Conservation (phyloP, 148 eudicot species). For the Vaccinium myrtillus region DNA sequence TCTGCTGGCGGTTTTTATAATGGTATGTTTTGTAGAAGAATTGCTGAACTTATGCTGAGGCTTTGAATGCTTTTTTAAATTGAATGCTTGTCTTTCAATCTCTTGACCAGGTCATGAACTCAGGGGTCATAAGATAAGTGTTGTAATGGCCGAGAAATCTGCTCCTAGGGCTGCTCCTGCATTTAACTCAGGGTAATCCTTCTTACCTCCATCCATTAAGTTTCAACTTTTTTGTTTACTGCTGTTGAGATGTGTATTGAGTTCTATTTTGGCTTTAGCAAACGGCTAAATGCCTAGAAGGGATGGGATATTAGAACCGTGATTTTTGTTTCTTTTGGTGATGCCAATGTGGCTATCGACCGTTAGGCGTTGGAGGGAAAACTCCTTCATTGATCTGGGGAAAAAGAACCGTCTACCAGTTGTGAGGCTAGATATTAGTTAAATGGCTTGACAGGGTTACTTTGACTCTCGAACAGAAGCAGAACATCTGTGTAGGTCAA, state of each 20-base stretch:
- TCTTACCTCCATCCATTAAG: background rate
- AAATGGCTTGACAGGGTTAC: no score
- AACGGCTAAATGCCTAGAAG: background rate
- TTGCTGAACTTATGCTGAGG: background rate
- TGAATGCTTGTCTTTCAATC: constrained; percentile 12
- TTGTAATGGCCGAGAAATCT: constrained; percentile 91
- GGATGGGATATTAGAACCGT: background rate
- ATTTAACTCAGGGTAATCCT: constrained; percentile 54
- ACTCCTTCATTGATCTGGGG: no score
- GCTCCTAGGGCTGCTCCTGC: constrained; percentile 70
- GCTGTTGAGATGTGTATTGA: background rate
- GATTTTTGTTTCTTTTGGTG: constrained; percentile 1
- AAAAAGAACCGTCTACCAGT: no score
- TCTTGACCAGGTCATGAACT: constrained; percentile 55
- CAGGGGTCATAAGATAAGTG: constrained; percentile 78
- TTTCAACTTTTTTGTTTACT: background rate
- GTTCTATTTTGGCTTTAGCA: background rate
- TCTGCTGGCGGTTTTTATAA: constrained; percentile 84
- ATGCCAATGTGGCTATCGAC: background rate
- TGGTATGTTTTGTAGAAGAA: constrained; percentile 31
- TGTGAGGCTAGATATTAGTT: no score
- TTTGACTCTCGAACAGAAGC: no score
- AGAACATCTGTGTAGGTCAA: no score
- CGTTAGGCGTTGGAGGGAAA: no score
- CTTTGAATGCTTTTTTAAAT: background rate